Percentiles rank a stretch among this genome's conserved stretches.
Conservation (phyloP, 2,329 filamentous ascomycete genomes). For the Claviceps arundinis region DNA sequence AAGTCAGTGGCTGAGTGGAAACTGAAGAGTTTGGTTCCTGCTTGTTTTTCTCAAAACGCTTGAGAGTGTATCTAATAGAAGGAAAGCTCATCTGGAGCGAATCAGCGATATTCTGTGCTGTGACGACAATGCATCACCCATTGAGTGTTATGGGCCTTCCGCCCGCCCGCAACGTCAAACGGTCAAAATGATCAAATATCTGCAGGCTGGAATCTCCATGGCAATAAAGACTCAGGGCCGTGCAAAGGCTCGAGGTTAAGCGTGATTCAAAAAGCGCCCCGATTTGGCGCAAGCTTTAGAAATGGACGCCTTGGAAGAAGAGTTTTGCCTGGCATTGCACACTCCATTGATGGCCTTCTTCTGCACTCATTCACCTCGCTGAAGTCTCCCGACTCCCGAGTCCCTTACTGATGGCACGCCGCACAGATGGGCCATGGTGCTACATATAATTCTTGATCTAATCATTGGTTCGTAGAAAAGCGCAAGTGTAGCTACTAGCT, state of each 20-base stretch:
- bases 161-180: conserved; percentile 54
- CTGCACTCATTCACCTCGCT: conserved; percentile 91
- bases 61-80: conserved; percentile 59
- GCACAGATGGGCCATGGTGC: conserved; percentile 35
- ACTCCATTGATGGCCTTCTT: conserved; percentile 68
- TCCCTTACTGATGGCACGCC: no score
- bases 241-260: conserved; percentile 84
- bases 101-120: conserved; percentile 64
- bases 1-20: no score
- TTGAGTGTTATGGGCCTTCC: conserved; percentile 51
- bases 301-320: conserved; percentile 95
- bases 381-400: conserved; percentile 44
- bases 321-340: conserved; percentile 47
- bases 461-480: conserved; percentile 82
- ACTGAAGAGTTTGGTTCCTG: no score
- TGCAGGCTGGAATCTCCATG: conserved; percentile 53
- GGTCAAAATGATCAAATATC: conserved; percentile 69
- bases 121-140: no score
- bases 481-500: conserved; percentile 59
- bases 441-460: conserved; percentile 90
- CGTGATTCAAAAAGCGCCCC: conserved; percentile 93
- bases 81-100: conserved; percentile 72
- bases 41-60: conserved; percentile 51
- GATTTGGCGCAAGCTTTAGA: conserved; percentile 83
- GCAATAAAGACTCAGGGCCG: conserved; percentile 74